Percentiles rank a stretch among this genome's conserved stretches.
Evolutionary conservation across 2,329 filamentous ascomycete species (phyloP).

Genomic region (Sarocladium strictum): DNA sequence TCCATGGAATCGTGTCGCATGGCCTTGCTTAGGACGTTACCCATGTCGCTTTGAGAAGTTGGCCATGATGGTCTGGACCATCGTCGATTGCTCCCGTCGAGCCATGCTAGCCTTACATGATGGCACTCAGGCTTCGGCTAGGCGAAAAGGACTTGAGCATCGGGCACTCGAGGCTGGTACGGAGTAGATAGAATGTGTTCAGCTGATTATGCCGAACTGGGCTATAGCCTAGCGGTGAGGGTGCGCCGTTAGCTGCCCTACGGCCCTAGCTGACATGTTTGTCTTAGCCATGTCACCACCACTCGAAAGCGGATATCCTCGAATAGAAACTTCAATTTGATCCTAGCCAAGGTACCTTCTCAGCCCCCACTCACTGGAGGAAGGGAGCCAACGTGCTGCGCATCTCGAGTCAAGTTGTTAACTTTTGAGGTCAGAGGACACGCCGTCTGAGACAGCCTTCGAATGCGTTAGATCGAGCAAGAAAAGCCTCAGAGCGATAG

Average conservation of each 20-base stretch:
- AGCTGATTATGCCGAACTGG: background rate
- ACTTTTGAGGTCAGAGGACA: background rate
- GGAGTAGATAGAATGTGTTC: background rate
- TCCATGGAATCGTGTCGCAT: background rate
- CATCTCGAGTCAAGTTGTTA: background rate
- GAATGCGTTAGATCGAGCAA: background rate
- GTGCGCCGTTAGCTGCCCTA: background rate
- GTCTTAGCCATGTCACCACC: background rate
- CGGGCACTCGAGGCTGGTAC: background rate
- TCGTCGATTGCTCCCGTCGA: background rate
- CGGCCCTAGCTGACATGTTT: background rate
- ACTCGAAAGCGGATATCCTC: background rate
- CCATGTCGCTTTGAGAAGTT: background rate
- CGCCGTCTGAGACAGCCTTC: background rate
- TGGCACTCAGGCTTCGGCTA: background rate
- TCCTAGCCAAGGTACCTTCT: no score
- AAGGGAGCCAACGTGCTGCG: background rate
- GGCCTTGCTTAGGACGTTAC: background rate
- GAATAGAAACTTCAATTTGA: background rate
- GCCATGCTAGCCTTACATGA: background rate
- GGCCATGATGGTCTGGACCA: background rate
- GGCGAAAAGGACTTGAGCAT: background rate
- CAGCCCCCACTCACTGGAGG: no score
- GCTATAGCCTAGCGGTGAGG: background rate
- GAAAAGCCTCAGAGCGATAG: background rate